Evolutionary conservation across 2,329 filamentous ascomycete species (phyloP).

Genomic region (Fusarium veterinarium): DNA sequence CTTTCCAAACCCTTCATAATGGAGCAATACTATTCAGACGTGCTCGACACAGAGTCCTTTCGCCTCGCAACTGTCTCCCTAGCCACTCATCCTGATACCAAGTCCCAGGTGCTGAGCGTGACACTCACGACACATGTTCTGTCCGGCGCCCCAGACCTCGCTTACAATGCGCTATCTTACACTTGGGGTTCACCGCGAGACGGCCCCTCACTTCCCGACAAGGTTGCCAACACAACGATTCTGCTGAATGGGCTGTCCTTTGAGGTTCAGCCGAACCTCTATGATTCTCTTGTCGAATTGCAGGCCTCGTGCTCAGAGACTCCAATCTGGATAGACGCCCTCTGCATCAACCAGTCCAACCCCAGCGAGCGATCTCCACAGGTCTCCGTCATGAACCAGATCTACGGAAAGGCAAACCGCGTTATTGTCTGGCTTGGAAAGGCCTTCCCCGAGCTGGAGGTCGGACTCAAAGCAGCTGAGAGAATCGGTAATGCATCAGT

Average conservation of each 20-base stretch:
- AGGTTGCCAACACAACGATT: too few species aligned
- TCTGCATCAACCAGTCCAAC: constrained; percentile 12
- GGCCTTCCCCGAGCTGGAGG: background rate
- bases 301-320: background rate
- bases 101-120: background rate
- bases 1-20: too few species aligned
- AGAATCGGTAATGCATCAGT: background rate
- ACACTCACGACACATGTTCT: background rate
- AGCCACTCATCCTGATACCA: fast-evolving
- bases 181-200: constrained; percentile 3
- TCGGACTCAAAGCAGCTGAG: background rate
- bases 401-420: background rate
- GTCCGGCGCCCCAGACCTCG: background rate
- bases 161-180: constrained; percentile 8
- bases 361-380: background rate
- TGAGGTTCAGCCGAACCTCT: background rate
- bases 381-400: background rate
- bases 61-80: background rate
- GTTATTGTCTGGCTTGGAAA: constrained; percentile 14
- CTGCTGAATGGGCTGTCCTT: background rate
- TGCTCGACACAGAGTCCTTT: background rate
- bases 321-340: constrained; percentile 2
- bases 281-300: background rate
- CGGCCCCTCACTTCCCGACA: fast-evolving
- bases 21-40: too few species aligned